These are phyloP conservation scores for Micractinium sp. DNA, from an alignment of 139 green algal species.

Conservation along the genomic window DNA sequence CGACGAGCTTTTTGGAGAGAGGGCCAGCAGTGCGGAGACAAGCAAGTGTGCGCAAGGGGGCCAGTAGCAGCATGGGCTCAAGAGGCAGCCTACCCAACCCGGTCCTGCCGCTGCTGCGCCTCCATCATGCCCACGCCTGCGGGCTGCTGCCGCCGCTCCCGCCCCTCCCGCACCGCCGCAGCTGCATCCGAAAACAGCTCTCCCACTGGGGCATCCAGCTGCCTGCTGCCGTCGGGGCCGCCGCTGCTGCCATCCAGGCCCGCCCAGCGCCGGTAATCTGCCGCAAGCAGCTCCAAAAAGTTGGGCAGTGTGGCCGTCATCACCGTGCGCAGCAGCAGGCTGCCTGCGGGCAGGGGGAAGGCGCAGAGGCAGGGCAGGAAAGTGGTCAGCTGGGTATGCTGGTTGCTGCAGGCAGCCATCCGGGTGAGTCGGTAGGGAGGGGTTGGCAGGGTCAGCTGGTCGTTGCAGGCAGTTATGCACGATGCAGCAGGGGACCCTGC, in stretches of 20 bases:
- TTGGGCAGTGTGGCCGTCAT: constrained; percentile 39
- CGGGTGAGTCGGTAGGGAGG: too few relatives aligned
- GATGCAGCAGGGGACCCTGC: neutral
- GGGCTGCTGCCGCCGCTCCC: constrained; percentile 12
- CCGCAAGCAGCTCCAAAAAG: constrained; percentile 39
- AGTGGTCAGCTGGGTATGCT: neutral
- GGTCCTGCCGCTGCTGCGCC: neutral
- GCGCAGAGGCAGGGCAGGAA: neutral
- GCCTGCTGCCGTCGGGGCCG: neutral
- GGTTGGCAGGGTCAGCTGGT: too few relatives aligned
- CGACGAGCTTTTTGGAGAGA: too few relatives aligned
- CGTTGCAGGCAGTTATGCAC: neutral
- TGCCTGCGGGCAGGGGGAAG: neutral
- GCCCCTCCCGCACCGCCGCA: constrained; percentile 9
- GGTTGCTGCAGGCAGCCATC: neutral
- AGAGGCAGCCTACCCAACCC: too few relatives aligned
- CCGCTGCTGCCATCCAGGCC: neutral
- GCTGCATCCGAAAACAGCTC: constrained; percentile 20
- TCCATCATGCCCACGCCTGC: neutral
- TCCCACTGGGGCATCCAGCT: constrained; percentile 21
- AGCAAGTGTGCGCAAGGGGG: too few relatives aligned
- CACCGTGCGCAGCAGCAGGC: constrained; percentile 31
- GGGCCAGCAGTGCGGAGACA: too few relatives aligned
- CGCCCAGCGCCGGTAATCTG: constrained; percentile 44
- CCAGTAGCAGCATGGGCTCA: too few relatives aligned